Percentiles rank a stretch among this genome's conserved stretches.
Conservation (phyloP, 1,139 yeast genomes). For the Yamadazyma taylorii region DNA sequence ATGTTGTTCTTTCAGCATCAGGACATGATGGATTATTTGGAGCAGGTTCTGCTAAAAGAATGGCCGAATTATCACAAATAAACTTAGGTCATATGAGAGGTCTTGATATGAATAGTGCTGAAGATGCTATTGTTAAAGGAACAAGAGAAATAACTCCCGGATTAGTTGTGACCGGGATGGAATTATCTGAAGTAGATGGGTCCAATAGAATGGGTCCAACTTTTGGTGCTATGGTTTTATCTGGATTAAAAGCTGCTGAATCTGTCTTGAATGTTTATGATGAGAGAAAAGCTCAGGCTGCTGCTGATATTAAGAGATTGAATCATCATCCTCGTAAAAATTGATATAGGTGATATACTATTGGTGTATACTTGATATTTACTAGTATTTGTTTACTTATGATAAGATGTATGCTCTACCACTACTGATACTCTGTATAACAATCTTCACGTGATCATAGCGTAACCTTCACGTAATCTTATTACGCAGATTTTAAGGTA, state of each 20-base stretch:
- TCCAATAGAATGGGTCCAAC: slow-evolving; percentile 85
- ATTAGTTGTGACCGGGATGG: slow-evolving; percentile 79
- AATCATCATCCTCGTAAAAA: slow-evolving; percentile 10
- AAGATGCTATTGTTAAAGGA: slow-evolving; percentile 72
- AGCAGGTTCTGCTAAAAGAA: slow-evolving; percentile 66
- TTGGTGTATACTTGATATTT: no score
- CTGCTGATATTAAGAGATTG: slow-evolving; percentile 12
- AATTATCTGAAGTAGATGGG: slow-evolving; percentile 74
- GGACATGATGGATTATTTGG: slow-evolving; percentile 89
- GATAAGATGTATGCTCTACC: no score
- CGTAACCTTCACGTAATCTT: no score
- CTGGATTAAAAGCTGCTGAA: slow-evolving; percentile 78
- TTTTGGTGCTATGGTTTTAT: slow-evolving; percentile 77
- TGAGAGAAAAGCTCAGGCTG: slow-evolving; percentile 45
- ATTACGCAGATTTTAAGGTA: no score
- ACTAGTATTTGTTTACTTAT: no score
- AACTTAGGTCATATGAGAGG: slow-evolving; percentile 75
- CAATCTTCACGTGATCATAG: no score
- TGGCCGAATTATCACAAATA: slow-evolving; percentile 36
- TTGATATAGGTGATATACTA: no score
- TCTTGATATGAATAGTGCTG: slow-evolving; percentile 76
- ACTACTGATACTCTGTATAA: no score
- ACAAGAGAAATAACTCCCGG: slow-evolving; percentile 73
- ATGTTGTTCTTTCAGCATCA: slow-evolving; percentile 68
- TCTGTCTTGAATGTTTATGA: slow-evolving; percentile 53